Percentiles rank a stretch among this genome's conserved stretches.
Evolutionary conservation across 2,329 filamentous ascomycete genomes (phyloP).

Genomic region (Grosmannia serpens): DNA sequence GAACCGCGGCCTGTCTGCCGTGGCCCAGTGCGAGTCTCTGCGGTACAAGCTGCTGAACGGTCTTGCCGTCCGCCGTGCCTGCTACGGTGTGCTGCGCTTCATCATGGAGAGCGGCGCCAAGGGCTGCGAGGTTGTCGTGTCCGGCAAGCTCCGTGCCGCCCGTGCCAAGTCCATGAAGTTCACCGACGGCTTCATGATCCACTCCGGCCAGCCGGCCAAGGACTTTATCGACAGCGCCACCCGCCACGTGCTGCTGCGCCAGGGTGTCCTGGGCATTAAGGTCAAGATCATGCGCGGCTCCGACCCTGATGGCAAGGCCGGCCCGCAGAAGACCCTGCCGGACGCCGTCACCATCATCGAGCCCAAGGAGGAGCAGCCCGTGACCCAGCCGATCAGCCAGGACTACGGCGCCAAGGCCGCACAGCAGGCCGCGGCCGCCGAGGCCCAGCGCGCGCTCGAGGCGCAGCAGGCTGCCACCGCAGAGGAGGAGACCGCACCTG

Average conservation of each 20-base stretch:
- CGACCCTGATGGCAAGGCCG: conserved; percentile 98
- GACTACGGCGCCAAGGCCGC: conserved; percentile 94
- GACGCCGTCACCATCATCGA: conserved; percentile 99
- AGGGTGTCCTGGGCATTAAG: conserved; percentile 99
- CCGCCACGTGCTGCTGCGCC: conserved; percentile 97
- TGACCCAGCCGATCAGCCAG: conserved; percentile 91
- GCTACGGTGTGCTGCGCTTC: conserved; percentile 99
- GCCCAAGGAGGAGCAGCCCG: conserved; percentile 97
- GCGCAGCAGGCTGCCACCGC: conserved; percentile 22
- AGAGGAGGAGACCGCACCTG: conserved; percentile 41
- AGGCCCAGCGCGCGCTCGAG: conserved; percentile 45
- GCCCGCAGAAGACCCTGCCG: conserved; percentile 92
- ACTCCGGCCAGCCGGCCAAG: conserved; percentile 98
- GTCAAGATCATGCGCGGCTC: conserved; percentile 99
- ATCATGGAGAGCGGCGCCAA: conserved; percentile 99
- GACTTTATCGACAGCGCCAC: conserved; percentile 99
- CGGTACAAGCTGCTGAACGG: conserved; percentile 99
- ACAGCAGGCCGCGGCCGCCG: conserved; percentile 52
- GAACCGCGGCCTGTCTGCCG: conserved; percentile 98
- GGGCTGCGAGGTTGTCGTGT: conserved; percentile 99
- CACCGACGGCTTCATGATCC: conserved; percentile 99
- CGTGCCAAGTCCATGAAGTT: conserved; percentile 99
- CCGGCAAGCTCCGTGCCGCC: conserved; percentile 95
- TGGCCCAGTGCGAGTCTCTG: conserved; percentile 99
- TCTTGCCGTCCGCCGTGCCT: conserved; percentile 94